Evolutionary conservation across 805 yeast species (phyloP), one percentile per base, ranked within the genome.

Genomic region (Metschnikowia drakensbergensis): DNA sequence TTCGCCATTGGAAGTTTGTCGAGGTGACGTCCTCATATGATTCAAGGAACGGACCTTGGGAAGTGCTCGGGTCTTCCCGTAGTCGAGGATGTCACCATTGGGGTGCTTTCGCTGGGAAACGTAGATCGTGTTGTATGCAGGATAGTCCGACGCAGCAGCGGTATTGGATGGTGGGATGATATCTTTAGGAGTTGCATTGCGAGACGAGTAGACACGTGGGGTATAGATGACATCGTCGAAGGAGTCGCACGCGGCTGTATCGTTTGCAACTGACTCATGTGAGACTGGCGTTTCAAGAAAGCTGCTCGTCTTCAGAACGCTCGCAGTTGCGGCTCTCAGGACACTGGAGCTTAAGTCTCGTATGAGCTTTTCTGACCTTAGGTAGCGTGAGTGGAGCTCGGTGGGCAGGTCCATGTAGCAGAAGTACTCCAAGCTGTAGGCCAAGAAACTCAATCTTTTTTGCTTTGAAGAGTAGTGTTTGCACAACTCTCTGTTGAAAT

Each of bases 351-450:
- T 27, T n/a, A 45, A 39, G 43, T 27, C 23, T 28, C 27, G 42
- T 10, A 30, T 43, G 33, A n/a, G 34, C 35, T 8, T 41, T 41
- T 48, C 46, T 4, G 45, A 28, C 37, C 38, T 33, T 25, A 37
- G 23, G 36, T 48, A 50, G 17, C 54, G 47, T 2, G 49, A 42
- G 23, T 33, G 37, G 11, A 53, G 36, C 35, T 50, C 49, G 5
- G 25, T 28, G 17, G 37, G 36, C 46, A 35, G 47, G 30, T 53
- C 56, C 33, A 53, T 40, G 33, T 53, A 53, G 42, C 56, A 53
- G 31, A 48, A 53, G 29, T 45, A 47, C 34, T 45, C 50, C 13
- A 48, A 45, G 26, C 48, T 47, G 32, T 32, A 45, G 22, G 45
- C 45, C 25, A 53, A 45, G 23, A 50, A 50, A 5, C 50, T 22